Evolutionary conservation across 768 basidiomycete species (phyloP), one percentile per base, ranked within the genome.

Genomic region (Suillus alpinus): DNA sequence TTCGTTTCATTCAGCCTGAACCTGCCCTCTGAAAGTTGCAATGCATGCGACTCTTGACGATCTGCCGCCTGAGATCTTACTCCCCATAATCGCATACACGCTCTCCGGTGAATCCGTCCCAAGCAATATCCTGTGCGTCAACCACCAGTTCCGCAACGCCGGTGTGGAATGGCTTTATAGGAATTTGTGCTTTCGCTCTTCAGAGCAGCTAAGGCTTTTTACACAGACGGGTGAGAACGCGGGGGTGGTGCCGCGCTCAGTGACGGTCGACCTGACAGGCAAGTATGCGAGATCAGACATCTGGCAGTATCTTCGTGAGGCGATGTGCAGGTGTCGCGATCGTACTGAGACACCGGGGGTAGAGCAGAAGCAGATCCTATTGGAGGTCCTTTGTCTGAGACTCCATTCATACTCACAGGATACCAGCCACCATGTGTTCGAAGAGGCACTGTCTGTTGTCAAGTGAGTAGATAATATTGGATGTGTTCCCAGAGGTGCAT

Each of bases 361-460:
- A 46, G 26, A n/a, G 37, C 20, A 41, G 57, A 36, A 20, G 44
- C 62, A 65, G 53, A 29, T 43, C 41, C 41, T 56, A 23, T 64
- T 82, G 37, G 70, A 76, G 26, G 57, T 37, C 43, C 61, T 82
- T 18, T 66, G 65, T 20, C 68, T 83, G 4, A 69, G 72, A 51
- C 70, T 81, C 65, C 74, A 81, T 63, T 77, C 81, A 12, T 79
- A 77, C 58, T 59, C 70, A 3, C 64, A 59, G 36, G 75, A 78
- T 57, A 63, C 65, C 13, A 62, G 69, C 29, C 63, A 72, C 31
- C 68, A 70, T 14, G 61, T 65, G 40, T 68, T 78, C 52, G 69
- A 72, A 39, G 68, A 68, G 12, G 77, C 77, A 13, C 67, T 80
- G 43, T 64, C 53, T 31, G 67, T 72, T 1, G 69, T 75, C 16